Conservation (phyloP, 345 rosid genomes). For the Rhodomyrtus tomentosa region DNA sequence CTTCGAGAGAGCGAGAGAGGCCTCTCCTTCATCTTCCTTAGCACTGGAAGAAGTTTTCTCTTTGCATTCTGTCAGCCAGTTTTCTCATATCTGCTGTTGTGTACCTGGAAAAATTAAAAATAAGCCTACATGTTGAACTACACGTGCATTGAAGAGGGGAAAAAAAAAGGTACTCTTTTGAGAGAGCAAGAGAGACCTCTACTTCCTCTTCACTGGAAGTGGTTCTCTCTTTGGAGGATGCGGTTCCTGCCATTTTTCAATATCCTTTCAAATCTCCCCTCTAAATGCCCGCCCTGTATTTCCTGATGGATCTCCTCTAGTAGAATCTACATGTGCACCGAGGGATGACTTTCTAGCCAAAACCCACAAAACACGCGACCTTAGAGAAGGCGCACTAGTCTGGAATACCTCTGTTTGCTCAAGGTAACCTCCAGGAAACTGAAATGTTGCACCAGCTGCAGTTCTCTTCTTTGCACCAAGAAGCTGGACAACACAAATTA, state of each 20-base stretch:
- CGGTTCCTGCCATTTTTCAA: conserved; percentile 96
- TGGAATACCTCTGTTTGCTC: conserved; percentile 87
- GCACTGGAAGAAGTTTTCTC: not conserved
- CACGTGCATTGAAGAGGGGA: not conserved
- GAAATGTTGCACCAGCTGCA: conserved; percentile 88
- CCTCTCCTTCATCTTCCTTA: conserved; percentile 97
- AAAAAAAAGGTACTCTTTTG: too few relatives aligned
- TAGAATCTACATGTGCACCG: conserved; percentile 82
- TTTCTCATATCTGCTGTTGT: conserved; percentile 42
- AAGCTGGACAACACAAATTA: conserved; percentile 88
- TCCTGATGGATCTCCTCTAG: conserved; percentile 73
- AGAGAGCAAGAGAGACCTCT: conserved; percentile 27
- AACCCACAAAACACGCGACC: conserved; percentile 1
- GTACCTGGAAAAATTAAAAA: conserved; percentile 33
- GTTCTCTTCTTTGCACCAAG: conserved; percentile 90
- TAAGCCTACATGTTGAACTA: not conserved
- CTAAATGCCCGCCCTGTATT: conserved; percentile 56
- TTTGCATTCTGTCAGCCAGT: too few relatives aligned
- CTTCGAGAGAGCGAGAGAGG: not conserved
- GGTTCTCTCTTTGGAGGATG: conserved; percentile 69
- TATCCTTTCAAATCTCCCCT: conserved; percentile 71
- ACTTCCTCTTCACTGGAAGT: conserved; percentile 75
- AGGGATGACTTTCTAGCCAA: conserved; percentile 82
- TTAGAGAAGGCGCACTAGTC: conserved; percentile 62
- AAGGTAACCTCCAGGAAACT: conserved; percentile 69